These are phyloP conservation scores for Ophiostoma quercus DNA, from an alignment of 2,329 filamentous ascomycete genomes.

Conservation along the genomic window DNA sequence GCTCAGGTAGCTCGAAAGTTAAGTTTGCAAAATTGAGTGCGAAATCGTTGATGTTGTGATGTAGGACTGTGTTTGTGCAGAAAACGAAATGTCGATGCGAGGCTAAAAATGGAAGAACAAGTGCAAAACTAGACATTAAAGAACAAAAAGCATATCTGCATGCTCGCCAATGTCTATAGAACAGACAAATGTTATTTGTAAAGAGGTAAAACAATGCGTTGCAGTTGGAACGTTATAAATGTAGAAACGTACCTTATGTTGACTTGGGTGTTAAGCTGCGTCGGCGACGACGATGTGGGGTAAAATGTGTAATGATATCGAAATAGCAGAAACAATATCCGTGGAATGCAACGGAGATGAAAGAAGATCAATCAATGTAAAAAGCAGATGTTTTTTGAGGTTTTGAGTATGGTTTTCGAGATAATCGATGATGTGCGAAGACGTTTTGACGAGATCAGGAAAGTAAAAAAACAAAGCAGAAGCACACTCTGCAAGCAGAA, in stretches of 20 bases:
- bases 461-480: not conserved
- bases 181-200: not conserved
- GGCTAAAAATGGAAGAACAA: not conserved
- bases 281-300: not conserved
- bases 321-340: not conserved
- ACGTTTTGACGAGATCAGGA: not conserved
- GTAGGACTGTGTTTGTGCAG: not conserved
- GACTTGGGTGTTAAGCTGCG: not conserved
- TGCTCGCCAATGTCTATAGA: not conserved
- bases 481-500: not conserved
- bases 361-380: not conserved
- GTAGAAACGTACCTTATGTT: not conserved
- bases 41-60: not conserved
- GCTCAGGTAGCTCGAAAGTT: not conserved
- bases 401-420: not conserved
- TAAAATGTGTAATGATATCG: not conserved
- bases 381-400: not conserved
- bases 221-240: not conserved
- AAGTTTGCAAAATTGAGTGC: not conserved
- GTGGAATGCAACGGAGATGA: not conserved
- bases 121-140: not conserved
- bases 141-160: not conserved
- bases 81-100: not conserved
- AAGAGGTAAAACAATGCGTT: not conserved
- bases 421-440: not conserved